These are phyloP conservation scores for Coemansia sp. DNA, from an alignment of 192 early-diverging fungal species.

Conservation along the genomic window DNA sequence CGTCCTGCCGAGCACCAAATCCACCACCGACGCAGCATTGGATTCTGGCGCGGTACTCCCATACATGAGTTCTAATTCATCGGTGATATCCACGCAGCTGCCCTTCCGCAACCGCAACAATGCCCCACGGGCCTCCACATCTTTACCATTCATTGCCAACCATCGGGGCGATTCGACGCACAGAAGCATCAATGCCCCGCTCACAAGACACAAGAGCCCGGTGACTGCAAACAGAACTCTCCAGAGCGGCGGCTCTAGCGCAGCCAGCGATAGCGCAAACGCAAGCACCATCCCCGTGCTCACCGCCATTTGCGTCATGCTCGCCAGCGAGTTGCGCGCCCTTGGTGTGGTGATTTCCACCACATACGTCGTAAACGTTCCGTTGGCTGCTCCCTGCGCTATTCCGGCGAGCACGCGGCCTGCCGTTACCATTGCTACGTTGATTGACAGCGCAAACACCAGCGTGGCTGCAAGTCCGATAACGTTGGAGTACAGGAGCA, in stretches of 20 bases:
- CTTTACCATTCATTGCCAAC: constrained; percentile 58
- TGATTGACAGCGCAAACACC: constrained; percentile 56
- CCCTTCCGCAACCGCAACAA: constrained; percentile 57
- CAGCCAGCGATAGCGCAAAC: constrained; percentile 58
- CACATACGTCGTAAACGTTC: constrained; percentile 68
- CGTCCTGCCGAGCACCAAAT: constrained; percentile 55
- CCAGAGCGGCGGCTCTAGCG: constrained; percentile 65
- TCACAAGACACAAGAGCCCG: constrained; percentile 55
- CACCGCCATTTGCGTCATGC: constrained; percentile 69
- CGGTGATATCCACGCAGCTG: constrained; percentile 51
- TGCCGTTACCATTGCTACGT: constrained; percentile 59
- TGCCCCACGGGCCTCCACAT: constrained; percentile 48
- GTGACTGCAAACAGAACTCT: constrained; percentile 64
- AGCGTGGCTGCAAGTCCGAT: constrained; percentile 62
- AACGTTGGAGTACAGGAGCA: constrained; percentile 65
- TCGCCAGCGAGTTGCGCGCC: constrained; percentile 67
- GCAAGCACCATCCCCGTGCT: constrained; percentile 71
- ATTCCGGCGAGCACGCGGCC: constrained; percentile 73
- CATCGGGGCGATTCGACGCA: constrained; percentile 79
- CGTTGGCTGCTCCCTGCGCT: constrained; percentile 61
- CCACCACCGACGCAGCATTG: constrained; percentile 38
- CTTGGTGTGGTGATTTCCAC: constrained; percentile 71
- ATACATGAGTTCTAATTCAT: constrained; percentile 59
- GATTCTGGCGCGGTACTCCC: neutral
- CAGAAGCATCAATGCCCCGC: constrained; percentile 51